Base-by-base conservation (phyloP, 2,329 filamentous ascomycete genomes). In the Eutypa lata region DNA sequence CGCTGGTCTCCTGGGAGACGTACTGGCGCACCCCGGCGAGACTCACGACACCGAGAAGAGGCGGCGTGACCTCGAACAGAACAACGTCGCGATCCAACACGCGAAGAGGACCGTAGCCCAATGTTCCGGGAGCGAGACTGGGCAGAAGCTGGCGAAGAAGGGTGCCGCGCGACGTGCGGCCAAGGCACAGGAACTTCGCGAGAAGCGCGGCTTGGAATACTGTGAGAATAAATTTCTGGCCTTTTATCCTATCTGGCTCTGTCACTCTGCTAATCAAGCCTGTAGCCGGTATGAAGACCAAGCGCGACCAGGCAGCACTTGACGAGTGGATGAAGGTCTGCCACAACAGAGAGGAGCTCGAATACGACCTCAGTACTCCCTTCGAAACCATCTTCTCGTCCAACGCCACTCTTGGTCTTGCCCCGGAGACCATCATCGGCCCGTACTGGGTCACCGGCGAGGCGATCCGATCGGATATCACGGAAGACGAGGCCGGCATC, bases 11-110 rank as follows among this genome's bases (percentile, higher is more conserved):
- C 51, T 52, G 24, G 45, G 50, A 11, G 37, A 43, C 13, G 51
- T 31, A 14, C 56, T 72, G 37, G 69, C 72, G 22, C 72, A 74
- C 48, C 71, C 72, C 2, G 71, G 70, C 24, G 63, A 71, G 48
- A 66, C 72, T 49, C 57, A 69, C 48, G 57, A 62, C 40, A 60
- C 60, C 24, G 55, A 48, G 26, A 60, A 59, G 57, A 57, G 55
- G n/a, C 52, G 49, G 40, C 53, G 58, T 38, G 68, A 72, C 47
- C 57, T 69, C 28, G 57, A 60, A 47, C 61, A 68, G 52, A 69
- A 67, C 44, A 57, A 60, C 43, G 56, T 65, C 21, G 70, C 70
- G 53, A 49, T 69, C 35, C 57, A 59, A 28, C 64, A 62, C 49
- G 64, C 68, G 53, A 69, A 69, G 60, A 62, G 65, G 19, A 66